These are phyloP conservation scores for Atkinsonella texensis DNA, from an alignment of 2,329 filamentous ascomycete species.

Conservation along the genomic window DNA sequence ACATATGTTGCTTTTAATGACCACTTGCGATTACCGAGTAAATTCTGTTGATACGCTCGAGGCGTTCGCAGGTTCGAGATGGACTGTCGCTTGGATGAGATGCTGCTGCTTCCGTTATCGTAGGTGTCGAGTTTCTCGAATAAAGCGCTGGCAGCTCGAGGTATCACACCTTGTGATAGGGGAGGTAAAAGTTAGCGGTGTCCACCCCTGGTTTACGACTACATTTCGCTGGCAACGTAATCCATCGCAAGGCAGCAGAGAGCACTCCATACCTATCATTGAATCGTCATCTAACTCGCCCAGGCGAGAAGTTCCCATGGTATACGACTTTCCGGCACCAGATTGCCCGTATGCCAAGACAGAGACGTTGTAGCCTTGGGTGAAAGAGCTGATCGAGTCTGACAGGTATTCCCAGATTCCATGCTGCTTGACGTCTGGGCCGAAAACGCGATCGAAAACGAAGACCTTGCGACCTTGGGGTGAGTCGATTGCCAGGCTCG, in stretches of 20 bases:
- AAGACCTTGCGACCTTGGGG: conserved; percentile 90
- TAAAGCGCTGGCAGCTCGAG: conserved; percentile 71
- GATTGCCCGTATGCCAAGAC: conserved; percentile 95
- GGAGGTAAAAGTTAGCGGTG: neutral
- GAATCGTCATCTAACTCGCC: conserved; percentile 58
- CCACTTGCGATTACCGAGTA: conserved; percentile 65
- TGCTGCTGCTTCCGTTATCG: conserved; percentile 33
- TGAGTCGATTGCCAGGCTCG: conserved; percentile 77
- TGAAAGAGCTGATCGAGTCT: conserved; percentile 80
- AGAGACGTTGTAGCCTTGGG: conserved; percentile 97
- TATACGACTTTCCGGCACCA: conserved; percentile 94
- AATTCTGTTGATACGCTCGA: conserved; percentile 48
- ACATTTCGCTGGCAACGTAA: no score
- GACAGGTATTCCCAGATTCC: conserved; percentile 89
- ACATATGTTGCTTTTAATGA: conserved; percentile 89
- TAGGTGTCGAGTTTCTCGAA: conserved; percentile 73
- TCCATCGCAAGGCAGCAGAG: neutral
- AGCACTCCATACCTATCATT: conserved; percentile 53
- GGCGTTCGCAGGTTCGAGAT: conserved; percentile 64
- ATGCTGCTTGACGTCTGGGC: conserved; percentile 70
- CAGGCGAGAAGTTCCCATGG: conserved; percentile 92
- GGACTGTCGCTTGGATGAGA: conserved; percentile 36
- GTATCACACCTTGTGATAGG: conserved; percentile 70
- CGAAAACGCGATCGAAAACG: conserved; percentile 91
- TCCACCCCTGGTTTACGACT: neutral